phyloP scores from a whole-genome alignment of 108 stramenopile genomes.

The Cylindrotheca closterium region DNA sequence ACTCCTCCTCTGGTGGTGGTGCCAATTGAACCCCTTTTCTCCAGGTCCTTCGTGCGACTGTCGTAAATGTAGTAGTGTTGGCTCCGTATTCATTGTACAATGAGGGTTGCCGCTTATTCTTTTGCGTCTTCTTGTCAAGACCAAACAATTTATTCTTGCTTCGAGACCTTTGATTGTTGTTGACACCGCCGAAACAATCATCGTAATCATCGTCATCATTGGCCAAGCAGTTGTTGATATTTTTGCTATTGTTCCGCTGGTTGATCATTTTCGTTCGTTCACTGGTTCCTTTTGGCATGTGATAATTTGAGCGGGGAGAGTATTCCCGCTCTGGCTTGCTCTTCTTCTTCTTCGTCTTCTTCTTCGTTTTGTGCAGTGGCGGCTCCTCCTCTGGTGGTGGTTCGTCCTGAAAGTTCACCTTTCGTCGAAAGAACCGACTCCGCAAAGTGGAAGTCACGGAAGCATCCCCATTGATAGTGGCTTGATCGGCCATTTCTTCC shows the following conservation, averaged over 20 bases:
- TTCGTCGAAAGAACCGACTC: background rate
- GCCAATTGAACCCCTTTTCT: constrained; percentile 3
- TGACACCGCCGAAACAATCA: background rate
- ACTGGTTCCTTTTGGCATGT: too few relatives aligned
- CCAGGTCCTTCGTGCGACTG: constrained; percentile 13
- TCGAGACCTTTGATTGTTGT: too few relatives aligned
- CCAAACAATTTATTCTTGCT: too few relatives aligned
- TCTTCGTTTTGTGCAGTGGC: too few relatives aligned
- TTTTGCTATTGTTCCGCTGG: constrained; percentile 4
- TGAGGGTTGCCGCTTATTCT: background rate
- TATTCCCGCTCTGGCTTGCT: too few relatives aligned
- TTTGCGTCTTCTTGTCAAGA: background rate
- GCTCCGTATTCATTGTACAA: background rate
- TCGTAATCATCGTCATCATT: constrained; percentile 2
- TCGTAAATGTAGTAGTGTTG: constrained; percentile 8
- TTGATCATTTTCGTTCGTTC: background rate
- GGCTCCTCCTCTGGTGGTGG: too few relatives aligned
- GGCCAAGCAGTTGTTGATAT: background rate
- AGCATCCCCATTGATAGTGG: background rate
- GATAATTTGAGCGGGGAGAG: too few relatives aligned
- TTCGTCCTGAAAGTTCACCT: too few relatives aligned
- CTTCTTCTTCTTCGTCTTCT: constrained; percentile 1
- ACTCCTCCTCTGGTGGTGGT: background rate
- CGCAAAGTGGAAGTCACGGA: background rate
- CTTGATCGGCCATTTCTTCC: background rate